Evolutionary conservation across 2,329 filamentous ascomycete genomes (phyloP).

Genomic region (Karstenula rhodostoma): DNA sequence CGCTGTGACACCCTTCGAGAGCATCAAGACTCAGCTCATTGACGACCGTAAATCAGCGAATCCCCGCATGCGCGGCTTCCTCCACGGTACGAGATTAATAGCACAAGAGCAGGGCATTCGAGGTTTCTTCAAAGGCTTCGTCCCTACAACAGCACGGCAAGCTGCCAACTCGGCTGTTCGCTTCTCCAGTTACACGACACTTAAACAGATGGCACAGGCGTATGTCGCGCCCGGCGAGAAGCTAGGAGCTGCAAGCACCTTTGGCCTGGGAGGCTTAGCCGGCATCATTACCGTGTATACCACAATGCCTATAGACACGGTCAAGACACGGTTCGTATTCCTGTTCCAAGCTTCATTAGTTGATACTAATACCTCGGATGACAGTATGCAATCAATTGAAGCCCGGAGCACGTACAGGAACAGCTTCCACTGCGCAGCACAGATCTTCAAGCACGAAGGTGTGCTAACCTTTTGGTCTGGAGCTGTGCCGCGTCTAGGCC

Average conservation of each 20-base stretch:
- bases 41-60: conserved; percentile 89
- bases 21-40: conserved; percentile 98
- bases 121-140: conserved; percentile 97
- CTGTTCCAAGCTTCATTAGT: not conserved
- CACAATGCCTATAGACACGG: conserved; percentile 81
- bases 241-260: conserved; percentile 85
- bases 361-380: conserved; percentile 2
- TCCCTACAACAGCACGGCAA: conserved; percentile 92
- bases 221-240: conserved; percentile 96
- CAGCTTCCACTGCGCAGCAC: conserved; percentile 80
- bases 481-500: conserved; percentile 82
- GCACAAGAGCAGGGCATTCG: conserved; percentile 84
- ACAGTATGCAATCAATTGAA: conserved; percentile 93
- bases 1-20: conserved; percentile 96
- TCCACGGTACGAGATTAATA: conserved; percentile 89
- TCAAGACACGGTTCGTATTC: conserved; percentile 76
- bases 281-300: conserved; percentile 86
- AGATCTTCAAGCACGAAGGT: conserved; percentile 90
- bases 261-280: conserved; percentile 87
- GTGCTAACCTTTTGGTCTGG: conserved; percentile 93
- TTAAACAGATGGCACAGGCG: conserved; percentile 89
- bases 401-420: conserved; percentile 83
- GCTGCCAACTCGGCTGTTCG: conserved; percentile 92
- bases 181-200: conserved; percentile 88
- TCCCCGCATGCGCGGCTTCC: conserved; percentile 88